phyloP scores from a whole-genome alignment of 2,329 filamentous ascomycete species.

The Aureobasidium namibiae region DNA sequence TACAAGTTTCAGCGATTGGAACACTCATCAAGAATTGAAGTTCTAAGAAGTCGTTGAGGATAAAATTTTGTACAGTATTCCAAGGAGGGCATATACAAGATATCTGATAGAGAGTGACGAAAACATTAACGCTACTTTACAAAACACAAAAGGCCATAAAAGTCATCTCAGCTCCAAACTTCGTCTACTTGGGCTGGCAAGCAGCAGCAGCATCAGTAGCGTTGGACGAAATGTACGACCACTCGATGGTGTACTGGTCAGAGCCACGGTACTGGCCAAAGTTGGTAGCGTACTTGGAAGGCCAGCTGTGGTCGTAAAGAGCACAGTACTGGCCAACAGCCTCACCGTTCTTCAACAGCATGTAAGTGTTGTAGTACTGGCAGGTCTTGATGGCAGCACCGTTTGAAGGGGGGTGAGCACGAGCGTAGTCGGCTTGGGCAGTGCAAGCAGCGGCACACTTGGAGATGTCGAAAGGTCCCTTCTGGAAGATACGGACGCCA shows the following conservation, averaged over 20 bases:
- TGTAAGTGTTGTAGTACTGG: conserved; percentile 28
- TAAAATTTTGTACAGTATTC: neutral
- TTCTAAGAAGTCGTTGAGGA: no score
- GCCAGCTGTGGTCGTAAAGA: conserved; percentile 20
- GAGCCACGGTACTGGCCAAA: conserved; percentile 18
- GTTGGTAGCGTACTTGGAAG: conserved; percentile 20
- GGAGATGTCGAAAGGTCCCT: conserved; percentile 21
- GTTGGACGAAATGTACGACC: conserved; percentile 18
- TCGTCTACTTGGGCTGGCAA: conserved; percentile 6
- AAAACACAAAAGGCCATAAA: neutral
- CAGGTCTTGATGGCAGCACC: conserved; percentile 20
- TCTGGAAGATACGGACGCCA: conserved; percentile 19
- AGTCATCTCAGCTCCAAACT: no score
- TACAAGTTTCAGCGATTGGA: no score
- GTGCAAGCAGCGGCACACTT: conserved; percentile 22
- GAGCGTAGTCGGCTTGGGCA: conserved; percentile 13
- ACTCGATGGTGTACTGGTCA: conserved; percentile 19
- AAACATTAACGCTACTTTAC: neutral
- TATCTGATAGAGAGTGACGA: neutral
- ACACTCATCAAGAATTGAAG: neutral
- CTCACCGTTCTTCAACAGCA: conserved; percentile 22
- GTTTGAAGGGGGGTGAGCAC: conserved; percentile 7
- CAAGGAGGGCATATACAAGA: neutral
- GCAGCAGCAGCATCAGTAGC: conserved; percentile 11
- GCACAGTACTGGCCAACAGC: conserved; percentile 23